Base-by-base conservation (phyloP, 176 grass and related monocot genomes). In the Canna indica region DNA sequence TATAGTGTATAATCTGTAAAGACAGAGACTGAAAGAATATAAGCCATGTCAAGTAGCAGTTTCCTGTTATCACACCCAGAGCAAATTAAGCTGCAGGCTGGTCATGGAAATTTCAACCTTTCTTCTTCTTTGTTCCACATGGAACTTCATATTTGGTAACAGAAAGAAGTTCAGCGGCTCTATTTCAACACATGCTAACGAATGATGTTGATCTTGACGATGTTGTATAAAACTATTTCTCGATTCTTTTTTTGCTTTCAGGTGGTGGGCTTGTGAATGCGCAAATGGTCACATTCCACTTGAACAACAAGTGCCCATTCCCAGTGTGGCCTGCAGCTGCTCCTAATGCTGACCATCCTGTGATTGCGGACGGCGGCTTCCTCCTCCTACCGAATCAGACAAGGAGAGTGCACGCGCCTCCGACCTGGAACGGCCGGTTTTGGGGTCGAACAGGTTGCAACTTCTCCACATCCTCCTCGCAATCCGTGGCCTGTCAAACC, bases 391-490 rank as follows among this genome's bases (percentile, higher is more conserved):
- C 85, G 1, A 85, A 85, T 0, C 81, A 81, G 61, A 36, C 76
- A 5, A 84, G 65, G 82, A 78, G 75, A 36, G 83, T 96, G 20
- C 68, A 36, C 12, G 83, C 86, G 6, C 83, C 92, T 4, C 47
- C 77, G 57, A 87, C 78, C 30, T 91, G 92, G 92, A 96, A 72
- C 65, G 92, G 92, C 46, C 88, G 88, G 33, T 77, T 96, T 65
- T 91, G 86, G 92, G 92, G 76, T 11, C 81, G 88, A 53, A 96
- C 92, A 7, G 83, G 77, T 15, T 96, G 92, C 85, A 71, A 74
- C 70, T 83, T 91, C 79, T 56, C 58, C 64, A 45, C 74, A 1
- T 30, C 18, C 48, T 13, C 1, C 5, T 1, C 17, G 26, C 20
- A 50, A 64, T 34, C 48, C 13, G 41, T 47, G 30, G 26, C 34